Evolutionary conservation across 495 filamentous ascomycete genomes (phyloP), one percentile per base, ranked within the genome.

Genomic region (Paragyromitra xinjiangensis): DNA sequence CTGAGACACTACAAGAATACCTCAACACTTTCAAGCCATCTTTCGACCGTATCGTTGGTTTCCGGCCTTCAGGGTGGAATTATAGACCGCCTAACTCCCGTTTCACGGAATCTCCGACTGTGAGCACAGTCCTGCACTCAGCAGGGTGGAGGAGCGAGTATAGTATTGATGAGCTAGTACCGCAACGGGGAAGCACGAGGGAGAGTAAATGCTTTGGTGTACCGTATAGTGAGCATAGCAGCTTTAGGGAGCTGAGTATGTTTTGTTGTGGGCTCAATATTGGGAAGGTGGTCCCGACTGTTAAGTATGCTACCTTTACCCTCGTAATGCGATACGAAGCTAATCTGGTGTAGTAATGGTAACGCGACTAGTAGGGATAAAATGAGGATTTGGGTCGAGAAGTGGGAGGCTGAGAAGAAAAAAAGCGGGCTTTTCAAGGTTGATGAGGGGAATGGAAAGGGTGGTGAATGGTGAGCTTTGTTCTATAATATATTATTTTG

Each of bases 221-320:
- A 26, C 95, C 95, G 51, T 99, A 99, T 81, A 93, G 90, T 65
- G 95, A 99, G 84, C 95, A 99, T 79, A 95, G 92, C 83, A 93
- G 91, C 55, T 99, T 99, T 81, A 86, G 95, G 24, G 95, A 99
- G 86, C 83, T 99, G 83, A 94, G 93, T 2, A 90, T 97, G 88
- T 98, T 99, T 80, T 90, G 93, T 76, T 95, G 94, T 84, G 90
- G 90, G 66, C 83, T 99, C 83, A 84, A 92, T 62, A 95, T 98
- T 70, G 94, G 94, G 64, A 91, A 90, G 84, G 88, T 99, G 3
- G 91, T 99, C 19, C 95, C 95, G 2, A 99, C 95, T 5, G 95
- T 99, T 0, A 98, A 98, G 74, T 77, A 77, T 40, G 51, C 9
- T 29, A 9, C 16, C 16, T 50, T 7, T 14, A 8, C n/a, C 6